phyloP scores from a whole-genome alignment of 2,329 filamentous ascomycete genomes.

The Cyphellophora europaea region DNA sequence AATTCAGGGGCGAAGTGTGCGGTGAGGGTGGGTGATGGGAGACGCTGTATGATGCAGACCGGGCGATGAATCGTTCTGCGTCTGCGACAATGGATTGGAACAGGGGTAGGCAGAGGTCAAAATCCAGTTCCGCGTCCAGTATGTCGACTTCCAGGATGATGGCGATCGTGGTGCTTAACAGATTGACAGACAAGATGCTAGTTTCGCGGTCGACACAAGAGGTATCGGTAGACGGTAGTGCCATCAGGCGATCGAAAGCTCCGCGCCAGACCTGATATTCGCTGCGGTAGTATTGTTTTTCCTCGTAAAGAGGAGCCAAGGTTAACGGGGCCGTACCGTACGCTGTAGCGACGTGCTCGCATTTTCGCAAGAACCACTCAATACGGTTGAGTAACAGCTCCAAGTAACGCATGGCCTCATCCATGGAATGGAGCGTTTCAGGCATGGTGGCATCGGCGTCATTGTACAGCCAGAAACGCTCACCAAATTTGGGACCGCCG shows the following conservation, averaged over 20 bases:
- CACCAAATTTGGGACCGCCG: neutral
- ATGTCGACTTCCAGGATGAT: slow-evolving; percentile 1
- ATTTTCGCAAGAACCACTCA: neutral
- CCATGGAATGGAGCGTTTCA: neutral
- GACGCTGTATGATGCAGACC: too few species aligned
- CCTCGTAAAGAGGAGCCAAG: neutral
- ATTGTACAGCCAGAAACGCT: neutral
- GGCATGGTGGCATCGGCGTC: neutral
- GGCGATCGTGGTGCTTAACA: neutral
- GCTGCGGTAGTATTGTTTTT: neutral
- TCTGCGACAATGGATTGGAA: slow-evolving; percentile 1
- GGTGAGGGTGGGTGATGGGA: neutral
- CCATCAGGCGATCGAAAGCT: neutral
- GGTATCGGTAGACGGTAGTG: neutral
- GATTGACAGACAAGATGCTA: neutral
- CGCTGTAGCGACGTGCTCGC: neutral
- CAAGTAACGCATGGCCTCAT: neutral
- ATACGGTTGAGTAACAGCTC: neutral
- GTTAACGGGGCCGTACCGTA: neutral
- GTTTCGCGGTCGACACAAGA: neutral
- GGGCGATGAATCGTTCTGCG: slow-evolving; percentile 1
- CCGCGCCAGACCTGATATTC: neutral
- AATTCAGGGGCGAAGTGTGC: neutral
- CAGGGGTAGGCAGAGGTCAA: neutral
- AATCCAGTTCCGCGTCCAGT: neutral